phyloP scores from a whole-genome alignment of 495 filamentous ascomycete genomes.

The Aspergillus nidulans region DNA sequence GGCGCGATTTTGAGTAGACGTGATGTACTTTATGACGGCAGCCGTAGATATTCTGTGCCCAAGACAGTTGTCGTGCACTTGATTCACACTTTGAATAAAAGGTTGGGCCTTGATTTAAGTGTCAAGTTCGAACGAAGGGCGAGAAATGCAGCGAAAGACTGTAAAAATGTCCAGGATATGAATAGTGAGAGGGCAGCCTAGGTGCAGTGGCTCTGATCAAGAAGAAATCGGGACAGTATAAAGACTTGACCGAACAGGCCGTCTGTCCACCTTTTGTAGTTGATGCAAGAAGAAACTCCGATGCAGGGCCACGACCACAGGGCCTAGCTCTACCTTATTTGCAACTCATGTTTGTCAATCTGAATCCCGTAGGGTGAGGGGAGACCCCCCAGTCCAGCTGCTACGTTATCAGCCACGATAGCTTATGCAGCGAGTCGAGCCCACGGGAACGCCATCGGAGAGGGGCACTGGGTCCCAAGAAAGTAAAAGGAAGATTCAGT shows the following conservation, averaged over 20 bases:
- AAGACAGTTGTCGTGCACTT: neutral
- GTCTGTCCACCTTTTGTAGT: conserved; percentile 6
- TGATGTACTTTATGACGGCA: neutral
- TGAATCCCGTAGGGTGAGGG: conserved; percentile 4
- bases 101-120: neutral
- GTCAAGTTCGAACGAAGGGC: neutral
- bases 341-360: conserved; percentile 8
- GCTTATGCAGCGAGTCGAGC: conserved; percentile 15
- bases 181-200: neutral
- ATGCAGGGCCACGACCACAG: conserved; percentile 16
- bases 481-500: conserved; percentile 16
- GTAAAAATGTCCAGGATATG: neutral
- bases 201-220: neutral
- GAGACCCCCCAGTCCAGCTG: conserved; percentile 23
- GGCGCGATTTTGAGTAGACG: neutral
- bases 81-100: neutral
- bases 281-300: conserved; percentile 13
- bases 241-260: conserved; percentile 9
- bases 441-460: conserved; percentile 16
- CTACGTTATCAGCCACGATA: conserved; percentile 26
- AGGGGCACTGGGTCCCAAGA: conserved; percentile 15
- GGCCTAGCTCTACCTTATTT: conserved; percentile 12
- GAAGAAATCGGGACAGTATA: neutral
- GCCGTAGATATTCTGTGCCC: neutral
- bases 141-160: neutral